Evolutionary conservation across 441 rosid genomes (phyloP).

Genomic region (Pelargonium fulgidum): DNA sequence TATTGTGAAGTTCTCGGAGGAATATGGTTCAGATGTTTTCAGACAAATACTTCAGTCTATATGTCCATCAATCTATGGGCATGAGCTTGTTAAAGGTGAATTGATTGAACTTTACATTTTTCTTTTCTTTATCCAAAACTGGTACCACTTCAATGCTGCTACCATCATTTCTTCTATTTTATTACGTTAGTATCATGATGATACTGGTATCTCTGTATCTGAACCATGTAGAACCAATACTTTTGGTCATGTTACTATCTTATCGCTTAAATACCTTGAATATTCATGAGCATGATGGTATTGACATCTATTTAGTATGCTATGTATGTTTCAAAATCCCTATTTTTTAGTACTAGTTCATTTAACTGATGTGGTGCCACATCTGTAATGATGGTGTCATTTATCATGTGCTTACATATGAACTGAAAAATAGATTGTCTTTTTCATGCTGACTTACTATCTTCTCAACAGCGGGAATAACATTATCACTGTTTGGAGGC

Average conservation of each 20-base stretch:
- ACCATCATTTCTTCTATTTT: constrained; percentile 7
- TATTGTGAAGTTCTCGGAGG: constrained; percentile 84
- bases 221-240: not conserved
- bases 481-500: constrained; percentile 91
- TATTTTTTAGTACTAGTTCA: constrained; percentile 8
- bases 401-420: not conserved
- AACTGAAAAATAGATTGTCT: constrained; percentile 11
- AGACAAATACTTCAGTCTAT: constrained; percentile 74
- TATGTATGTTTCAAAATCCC: constrained; percentile 4
- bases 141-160: not conserved
- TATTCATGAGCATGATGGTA: not conserved
- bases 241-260: constrained; percentile 5
- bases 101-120: not conserved
- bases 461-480: constrained; percentile 73
- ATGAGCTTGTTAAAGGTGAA: constrained; percentile 94
- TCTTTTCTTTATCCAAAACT: not conserved
- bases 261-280: constrained; percentile 11
- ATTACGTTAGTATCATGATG: not conserved
- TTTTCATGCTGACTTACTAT: constrained; percentile 17
- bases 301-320: constrained; percentile 4
- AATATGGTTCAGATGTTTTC: constrained; percentile 75
- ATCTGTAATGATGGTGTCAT: constrained; percentile 7
- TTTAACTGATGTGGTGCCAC: constrained; percentile 10
- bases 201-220: not conserved
- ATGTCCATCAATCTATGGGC: constrained; percentile 96